A percentile compares a stretch with the other conserved stretches of the same genome.
phyloP scores from a whole-genome alignment of 2,329 filamentous ascomycete genomes.

The Cladophialophora immunda region DNA sequence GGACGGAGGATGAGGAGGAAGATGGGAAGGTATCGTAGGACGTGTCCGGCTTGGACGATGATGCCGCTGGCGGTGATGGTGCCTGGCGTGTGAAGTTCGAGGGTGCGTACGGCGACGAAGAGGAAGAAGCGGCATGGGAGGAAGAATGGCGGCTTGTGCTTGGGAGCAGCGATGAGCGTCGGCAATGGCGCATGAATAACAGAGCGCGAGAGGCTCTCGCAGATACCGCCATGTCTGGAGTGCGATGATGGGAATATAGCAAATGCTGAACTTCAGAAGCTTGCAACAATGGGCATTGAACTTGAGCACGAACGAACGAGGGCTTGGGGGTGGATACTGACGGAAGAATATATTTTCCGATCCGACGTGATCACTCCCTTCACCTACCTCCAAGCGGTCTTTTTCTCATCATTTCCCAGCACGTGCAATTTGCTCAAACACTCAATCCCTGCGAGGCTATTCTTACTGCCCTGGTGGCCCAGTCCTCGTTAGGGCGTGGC shows the following conservation, averaged over 20 bases:
- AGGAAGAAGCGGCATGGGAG: constrained; percentile 15
- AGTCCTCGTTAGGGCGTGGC: neutral
- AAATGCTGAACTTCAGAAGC: neutral
- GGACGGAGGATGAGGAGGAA: neutral
- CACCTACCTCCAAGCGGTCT: too few species aligned
- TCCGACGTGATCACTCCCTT: neutral
- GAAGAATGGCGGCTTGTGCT: neutral
- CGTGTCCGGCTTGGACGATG: constrained; percentile 3
- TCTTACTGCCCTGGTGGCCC: neutral
- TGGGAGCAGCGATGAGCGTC: constrained; percentile 12
- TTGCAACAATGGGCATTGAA: neutral
- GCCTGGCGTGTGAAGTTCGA: constrained; percentile 35
- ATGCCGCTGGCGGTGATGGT: constrained; percentile 15
- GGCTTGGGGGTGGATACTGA: neutral
- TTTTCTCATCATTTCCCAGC: too few species aligned
- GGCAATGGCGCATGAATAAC: constrained; percentile 38
- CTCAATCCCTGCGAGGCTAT: too few species aligned
- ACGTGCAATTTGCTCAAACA: too few species aligned
- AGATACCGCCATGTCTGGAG: constrained; percentile 27
- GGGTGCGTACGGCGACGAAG: constrained; percentile 36
- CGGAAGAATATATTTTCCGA: neutral
- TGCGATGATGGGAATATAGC: constrained; percentile 1
- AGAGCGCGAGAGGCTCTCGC: constrained; percentile 32
- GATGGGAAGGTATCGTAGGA: neutral
- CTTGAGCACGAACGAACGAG: neutral